These are phyloP conservation scores for Citrus medica DNA, from an alignment of 345 rosid genomes.

Conservation along the genomic window DNA sequence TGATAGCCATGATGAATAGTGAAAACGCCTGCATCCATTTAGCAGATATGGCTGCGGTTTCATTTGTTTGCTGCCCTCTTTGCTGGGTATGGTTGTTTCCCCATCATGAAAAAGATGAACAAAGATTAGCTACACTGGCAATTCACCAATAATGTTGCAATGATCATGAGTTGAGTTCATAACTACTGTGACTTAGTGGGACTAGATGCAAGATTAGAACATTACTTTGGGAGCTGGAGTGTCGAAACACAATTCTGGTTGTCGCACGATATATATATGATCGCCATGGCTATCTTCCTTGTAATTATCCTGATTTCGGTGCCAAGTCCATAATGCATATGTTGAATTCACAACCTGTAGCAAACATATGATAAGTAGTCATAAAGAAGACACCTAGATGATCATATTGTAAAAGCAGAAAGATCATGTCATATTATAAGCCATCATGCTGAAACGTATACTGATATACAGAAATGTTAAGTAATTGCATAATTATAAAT, in stretches of 20 bases:
- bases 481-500: neutral
- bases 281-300: constrained; percentile 56
- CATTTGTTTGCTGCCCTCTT: constrained; percentile 6
- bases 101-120: constrained; percentile 3
- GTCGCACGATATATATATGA: constrained; percentile 71
- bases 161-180: neutral
- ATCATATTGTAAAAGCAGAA: neutral
- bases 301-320: constrained; percentile 71
- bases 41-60: constrained; percentile 2
- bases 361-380: neutral
- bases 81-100: constrained; percentile 13
- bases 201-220: neutral
- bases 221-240: constrained; percentile 24
- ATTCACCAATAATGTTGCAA: no score
- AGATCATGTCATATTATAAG: neutral
- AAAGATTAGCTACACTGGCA: neutral
- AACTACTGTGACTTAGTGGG: neutral
- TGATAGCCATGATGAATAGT: neutral
- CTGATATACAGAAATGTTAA: neutral
- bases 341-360: constrained; percentile 71
- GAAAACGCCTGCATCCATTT: constrained; percentile 8
- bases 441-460: neutral
- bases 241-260: constrained; percentile 46
- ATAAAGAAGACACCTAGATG: no score
- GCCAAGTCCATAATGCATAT: constrained; percentile 86